Evolutionary conservation across 2,329 filamentous ascomycete genomes (phyloP), one percentile per base, ranked within the genome.

Genomic region (Apiospora kogelbergensis): DNA sequence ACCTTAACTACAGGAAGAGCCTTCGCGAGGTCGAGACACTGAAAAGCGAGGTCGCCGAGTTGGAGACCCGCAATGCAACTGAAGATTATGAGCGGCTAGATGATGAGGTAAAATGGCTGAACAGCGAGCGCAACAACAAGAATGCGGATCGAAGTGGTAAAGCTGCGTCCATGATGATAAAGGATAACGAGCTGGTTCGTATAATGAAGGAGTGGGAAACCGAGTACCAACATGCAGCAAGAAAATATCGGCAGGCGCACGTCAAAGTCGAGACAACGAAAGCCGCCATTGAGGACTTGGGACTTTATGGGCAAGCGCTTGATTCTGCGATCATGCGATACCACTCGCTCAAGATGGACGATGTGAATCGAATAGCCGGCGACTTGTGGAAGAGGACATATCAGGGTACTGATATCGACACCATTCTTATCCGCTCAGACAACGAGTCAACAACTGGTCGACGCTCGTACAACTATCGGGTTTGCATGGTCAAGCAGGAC

Each of bases 321-420:
- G 95, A 98, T 83, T 94, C 96, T 77, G 97, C 96, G 63, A 97
- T 99, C 76, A 98, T 99, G 93, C 93, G 93, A 76, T 99, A 95
- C 78, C 96, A 99, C 82, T 88, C 91, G 40, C 84, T 97, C 78
- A 99, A 99, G 84, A 99, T 99, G 96, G 93, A 96, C 74, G 95
- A 99, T 79, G 95, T 99, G 79, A 99, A 99, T 81, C 88, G 90
- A 68, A 98, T 98, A 79, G 91, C 97, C 66, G 93, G 93, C 72
- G 96, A 99, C 79, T 87, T 99, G n/a, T 99, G 96, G 96, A 93
- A 93, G 81, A 92, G 91, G 77, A 98, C 96, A 1, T 99, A 99
- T 81, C 93, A 97, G 78, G 96, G 96, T 72, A 98, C 95, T 0
- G 96, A 99, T 77, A 95, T 99, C 68, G 96, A 99, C 83, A 96